These are phyloP conservation scores for Aspergillus candidus DNA, from an alignment of 2,329 filamentous ascomycete species.

Conservation along the genomic window DNA sequence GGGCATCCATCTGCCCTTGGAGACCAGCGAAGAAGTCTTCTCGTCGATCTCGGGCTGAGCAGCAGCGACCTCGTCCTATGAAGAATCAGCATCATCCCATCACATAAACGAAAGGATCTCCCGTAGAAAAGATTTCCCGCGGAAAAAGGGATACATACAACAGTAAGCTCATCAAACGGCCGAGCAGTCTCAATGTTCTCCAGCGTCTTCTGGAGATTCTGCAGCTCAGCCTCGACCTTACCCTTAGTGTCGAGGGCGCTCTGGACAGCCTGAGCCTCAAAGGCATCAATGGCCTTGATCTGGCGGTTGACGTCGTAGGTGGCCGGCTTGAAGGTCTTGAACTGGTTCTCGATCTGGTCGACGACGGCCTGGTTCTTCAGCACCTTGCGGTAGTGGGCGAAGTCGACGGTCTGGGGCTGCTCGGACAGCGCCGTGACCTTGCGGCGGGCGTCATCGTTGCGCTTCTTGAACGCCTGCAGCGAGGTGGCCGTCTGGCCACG, in stretches of 20 bases:
- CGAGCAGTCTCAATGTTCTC: constrained; percentile 95
- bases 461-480: constrained; percentile 97
- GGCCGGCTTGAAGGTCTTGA: constrained; percentile 82
- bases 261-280: constrained; percentile 94
- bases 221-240: constrained; percentile 90
- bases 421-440: constrained; percentile 80
- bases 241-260: constrained; percentile 95
- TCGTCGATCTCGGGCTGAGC: constrained; percentile 96
- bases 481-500: constrained; percentile 88
- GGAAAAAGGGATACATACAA: constrained; percentile 56
- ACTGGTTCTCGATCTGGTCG: constrained; percentile 96
- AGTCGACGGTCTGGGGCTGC: constrained; percentile 82
- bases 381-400: constrained; percentile 79
- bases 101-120: constrained; percentile 6
- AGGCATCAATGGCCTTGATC: constrained; percentile 96
- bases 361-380: constrained; percentile 96
- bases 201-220: constrained; percentile 88
- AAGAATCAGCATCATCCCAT: constrained; percentile 7
- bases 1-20: constrained; percentile 96
- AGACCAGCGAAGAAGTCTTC: constrained; percentile 89
- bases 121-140: neutral
- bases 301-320: constrained; percentile 91
- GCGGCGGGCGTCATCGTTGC: constrained; percentile 97
- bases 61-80: constrained; percentile 84
- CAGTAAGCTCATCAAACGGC: constrained; percentile 94